Conservation (phyloP, 257 asterid species). For the Solanum chmielewskii region DNA sequence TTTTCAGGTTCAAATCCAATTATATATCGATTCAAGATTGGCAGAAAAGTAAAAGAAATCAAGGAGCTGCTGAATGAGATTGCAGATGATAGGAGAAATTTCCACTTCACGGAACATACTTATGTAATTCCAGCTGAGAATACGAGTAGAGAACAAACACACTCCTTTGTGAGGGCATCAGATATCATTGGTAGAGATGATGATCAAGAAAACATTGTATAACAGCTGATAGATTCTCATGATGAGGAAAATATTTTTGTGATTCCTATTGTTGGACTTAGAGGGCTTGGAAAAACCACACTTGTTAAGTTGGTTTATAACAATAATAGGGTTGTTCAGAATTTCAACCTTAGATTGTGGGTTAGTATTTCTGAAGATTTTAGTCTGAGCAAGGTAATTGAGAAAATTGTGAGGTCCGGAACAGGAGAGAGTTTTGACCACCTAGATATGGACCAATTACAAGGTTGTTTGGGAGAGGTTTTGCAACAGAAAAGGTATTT, state of each 20-base stretch:
- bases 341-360: constrained; percentile 39
- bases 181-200: constrained; percentile 43
- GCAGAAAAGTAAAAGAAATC: constrained; percentile 13
- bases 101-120: constrained; percentile 24
- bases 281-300: constrained; percentile 49
- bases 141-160: constrained; percentile 35
- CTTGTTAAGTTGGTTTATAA: constrained; percentile 39
- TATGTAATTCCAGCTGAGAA: background rate
- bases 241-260: constrained; percentile 24
- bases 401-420: constrained; percentile 24
- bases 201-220: constrained; percentile 25
- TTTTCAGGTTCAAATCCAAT: constrained; percentile 20
- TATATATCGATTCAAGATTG: constrained; percentile 20
- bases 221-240: constrained; percentile 11
- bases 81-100: constrained; percentile 29
- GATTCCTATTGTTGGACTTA: constrained; percentile 42
- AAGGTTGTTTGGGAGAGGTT: constrained; percentile 7
- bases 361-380: constrained; percentile 39
- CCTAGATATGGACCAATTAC: constrained; percentile 38
- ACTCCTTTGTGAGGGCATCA: constrained; percentile 39
- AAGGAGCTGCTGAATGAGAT: constrained; percentile 31
- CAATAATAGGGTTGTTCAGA: constrained; percentile 14
- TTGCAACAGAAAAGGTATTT: constrained; percentile 23
- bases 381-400: constrained; percentile 22
- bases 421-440: constrained; percentile 23